Percentiles rank a stretch among this genome's conserved stretches.
phyloP scores from a whole-genome alignment of 2,329 filamentous ascomycete species.

The Penicillium palitans region DNA sequence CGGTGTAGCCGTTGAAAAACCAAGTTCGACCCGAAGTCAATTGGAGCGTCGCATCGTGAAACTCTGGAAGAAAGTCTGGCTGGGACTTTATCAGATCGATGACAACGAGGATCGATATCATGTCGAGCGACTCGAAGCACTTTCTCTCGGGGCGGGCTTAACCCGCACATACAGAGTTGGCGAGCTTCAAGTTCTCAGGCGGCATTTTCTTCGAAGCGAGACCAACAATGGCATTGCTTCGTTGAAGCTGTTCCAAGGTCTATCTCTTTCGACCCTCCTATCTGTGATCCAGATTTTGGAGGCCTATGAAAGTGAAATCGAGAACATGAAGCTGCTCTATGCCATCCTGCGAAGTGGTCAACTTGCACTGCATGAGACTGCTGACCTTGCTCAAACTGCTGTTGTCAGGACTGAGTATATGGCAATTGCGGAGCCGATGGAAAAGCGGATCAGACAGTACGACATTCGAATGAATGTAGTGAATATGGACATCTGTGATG shows the following conservation, averaged over 20 bases:
- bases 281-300: slow-evolving; percentile 19
- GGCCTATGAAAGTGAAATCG: slow-evolving; percentile 24
- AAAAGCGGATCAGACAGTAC: slow-evolving; percentile 14
- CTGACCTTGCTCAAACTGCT: slow-evolving; percentile 4
- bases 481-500: slow-evolving; percentile 16
- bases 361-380: slow-evolving; percentile 9
- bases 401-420: slow-evolving; percentile 14
- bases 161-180: slow-evolving; percentile 1
- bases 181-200: slow-evolving; percentile 15
- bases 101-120: slow-evolving; percentile 14
- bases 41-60: slow-evolving; percentile 19
- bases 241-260: slow-evolving; percentile 21
- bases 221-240: slow-evolving; percentile 16
- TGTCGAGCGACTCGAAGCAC: slow-evolving; percentile 17
- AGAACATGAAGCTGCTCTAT: slow-evolving; percentile 16
- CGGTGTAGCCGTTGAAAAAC: not conserved
- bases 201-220: slow-evolving; percentile 8
- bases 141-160: slow-evolving; percentile 24
- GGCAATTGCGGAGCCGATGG: slow-evolving; percentile 17
- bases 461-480: slow-evolving; percentile 21
- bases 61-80: slow-evolving; percentile 24
- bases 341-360: slow-evolving; percentile 18
- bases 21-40: slow-evolving; percentile 10
- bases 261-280: slow-evolving; percentile 20
- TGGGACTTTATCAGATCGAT: slow-evolving; percentile 26